Conservation (phyloP, 495 filamentous ascomycete species). For the Coniosporium apollinis region DNA sequence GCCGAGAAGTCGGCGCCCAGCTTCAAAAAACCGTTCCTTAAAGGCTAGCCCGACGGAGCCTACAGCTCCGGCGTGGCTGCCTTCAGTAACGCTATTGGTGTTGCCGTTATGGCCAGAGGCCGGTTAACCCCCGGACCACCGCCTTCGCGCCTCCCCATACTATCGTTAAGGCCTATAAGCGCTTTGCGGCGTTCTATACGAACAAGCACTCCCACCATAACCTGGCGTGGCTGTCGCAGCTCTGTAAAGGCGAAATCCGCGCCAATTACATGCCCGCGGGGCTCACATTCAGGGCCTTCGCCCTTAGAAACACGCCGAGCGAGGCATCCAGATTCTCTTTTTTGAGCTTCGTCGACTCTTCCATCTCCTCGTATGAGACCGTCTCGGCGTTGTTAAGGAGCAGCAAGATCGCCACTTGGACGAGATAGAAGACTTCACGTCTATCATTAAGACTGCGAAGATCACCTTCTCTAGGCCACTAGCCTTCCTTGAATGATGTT, state of each 20-base stretch:
- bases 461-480: too few relatives aligned
- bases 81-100: too few relatives aligned
- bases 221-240: constrained; percentile 93
- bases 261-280: constrained; percentile 75
- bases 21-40: too few relatives aligned
- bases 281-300: constrained; percentile 57
- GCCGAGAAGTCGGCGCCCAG: too few relatives aligned
- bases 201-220: constrained; percentile 94
- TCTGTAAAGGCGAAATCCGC: constrained; percentile 94
- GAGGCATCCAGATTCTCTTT: constrained; percentile 73
- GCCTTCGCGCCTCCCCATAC: constrained; percentile 72
- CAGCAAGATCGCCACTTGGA: constrained; percentile 90
- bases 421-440: constrained; percentile 65
- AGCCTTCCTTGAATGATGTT: too few relatives aligned
- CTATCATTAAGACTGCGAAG: too few relatives aligned
- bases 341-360: constrained; percentile 57
- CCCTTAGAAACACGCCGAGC: constrained; percentile 70
- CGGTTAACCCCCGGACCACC: constrained; percentile 66
- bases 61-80: too few relatives aligned
- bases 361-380: constrained; percentile 76
- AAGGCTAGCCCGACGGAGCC: too few relatives aligned
- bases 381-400: constrained; percentile 83
- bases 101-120: too few relatives aligned
- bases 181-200: constrained; percentile 81
- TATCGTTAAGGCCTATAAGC: constrained; percentile 71